A percentile compares a stretch with the other conserved stretches of the same genome.
phyloP scores from a whole-genome alignment of 2,329 filamentous ascomycete genomes.

The Amphichorda felina region DNA sequence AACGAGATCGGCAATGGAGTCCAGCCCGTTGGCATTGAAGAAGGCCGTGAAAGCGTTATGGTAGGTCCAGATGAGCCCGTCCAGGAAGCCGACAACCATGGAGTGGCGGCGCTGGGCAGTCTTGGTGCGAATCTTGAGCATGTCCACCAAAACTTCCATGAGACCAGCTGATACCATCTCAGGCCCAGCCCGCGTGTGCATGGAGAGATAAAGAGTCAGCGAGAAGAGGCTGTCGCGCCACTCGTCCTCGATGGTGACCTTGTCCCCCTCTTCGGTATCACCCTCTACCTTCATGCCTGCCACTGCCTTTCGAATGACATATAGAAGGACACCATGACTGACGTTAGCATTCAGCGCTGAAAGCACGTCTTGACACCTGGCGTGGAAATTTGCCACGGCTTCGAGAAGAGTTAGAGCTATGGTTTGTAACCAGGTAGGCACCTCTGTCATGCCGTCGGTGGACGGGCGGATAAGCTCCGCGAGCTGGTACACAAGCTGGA shows the following conservation, averaged over 20 bases:
- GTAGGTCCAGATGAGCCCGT: slow-evolving; percentile 76
- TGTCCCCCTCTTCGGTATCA: slow-evolving; percentile 38
- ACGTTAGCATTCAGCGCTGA: slow-evolving; percentile 91
- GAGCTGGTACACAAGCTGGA: slow-evolving; percentile 85
- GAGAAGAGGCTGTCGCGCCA: slow-evolving; percentile 87
- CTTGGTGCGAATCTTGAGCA: slow-evolving; percentile 69
- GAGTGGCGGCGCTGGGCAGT: slow-evolving; percentile 77
- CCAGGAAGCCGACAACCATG: slow-evolving; percentile 76
- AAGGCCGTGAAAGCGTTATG: slow-evolving; percentile 76
- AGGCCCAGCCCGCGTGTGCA: slow-evolving; percentile 61
- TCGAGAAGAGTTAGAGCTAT: slow-evolving; percentile 73
- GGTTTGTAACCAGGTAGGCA: slow-evolving; percentile 70
- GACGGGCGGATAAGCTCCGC: slow-evolving; percentile 84
- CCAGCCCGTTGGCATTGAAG: slow-evolving; percentile 71
- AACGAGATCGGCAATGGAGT: slow-evolving; percentile 80
- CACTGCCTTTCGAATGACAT: slow-evolving; percentile 83
- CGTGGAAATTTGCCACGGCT: slow-evolving; percentile 68
- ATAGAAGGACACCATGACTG: slow-evolving; percentile 90
- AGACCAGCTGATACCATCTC: slow-evolving; percentile 83
- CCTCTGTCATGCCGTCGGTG: slow-evolving; percentile 50
- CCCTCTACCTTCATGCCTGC: slow-evolving; percentile 59
- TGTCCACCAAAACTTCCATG: slow-evolving; percentile 81
- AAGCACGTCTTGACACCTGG: slow-evolving; percentile 70
- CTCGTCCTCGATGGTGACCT: slow-evolving; percentile 61
- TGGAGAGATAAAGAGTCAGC: slow-evolving; percentile 72